A percentile compares a stretch with the other conserved stretches of the same genome.
Evolutionary conservation across 768 basidiomycete species (phyloP).

Genomic region (Scleroderma citrinum): DNA sequence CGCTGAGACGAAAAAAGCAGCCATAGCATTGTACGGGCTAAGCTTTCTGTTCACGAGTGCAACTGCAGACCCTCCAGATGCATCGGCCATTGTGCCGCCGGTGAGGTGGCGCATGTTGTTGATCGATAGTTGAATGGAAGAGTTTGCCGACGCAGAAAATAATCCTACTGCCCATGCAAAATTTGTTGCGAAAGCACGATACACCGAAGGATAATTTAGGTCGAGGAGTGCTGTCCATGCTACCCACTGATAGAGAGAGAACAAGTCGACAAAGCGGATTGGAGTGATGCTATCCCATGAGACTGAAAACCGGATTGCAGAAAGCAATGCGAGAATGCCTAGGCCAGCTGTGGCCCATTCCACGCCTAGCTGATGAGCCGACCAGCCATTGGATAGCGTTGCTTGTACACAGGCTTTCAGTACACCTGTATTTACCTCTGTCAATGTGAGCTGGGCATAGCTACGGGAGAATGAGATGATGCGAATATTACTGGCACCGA

Average conservation of each 20-base stretch:
- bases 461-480: conserved; percentile 10
- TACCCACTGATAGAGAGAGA: conserved; percentile 82
- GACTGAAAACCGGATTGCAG: conserved; percentile 50
- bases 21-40: conserved; percentile 64
- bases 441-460: conserved; percentile 73
- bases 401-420: conserved; percentile 88
- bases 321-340: conserved; percentile 51
- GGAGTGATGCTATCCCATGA: conserved; percentile 56
- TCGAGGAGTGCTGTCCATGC: conserved; percentile 73
- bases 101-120: conserved; percentile 78
- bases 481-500: background rate
- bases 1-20: background rate
- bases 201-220: conserved; percentile 84
- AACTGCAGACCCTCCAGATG: conserved; percentile 53
- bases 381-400: conserved; percentile 88
- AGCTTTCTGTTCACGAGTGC: conserved; percentile 75
- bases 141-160: conserved; percentile 45
- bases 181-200: conserved; percentile 76
- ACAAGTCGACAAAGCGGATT: conserved; percentile 73
- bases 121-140: conserved; percentile 70
- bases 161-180: conserved; percentile 88
- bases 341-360: conserved; percentile 73
- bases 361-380: conserved; percentile 66
- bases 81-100: conserved; percentile 66
- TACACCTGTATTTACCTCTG: conserved; percentile 59